Percentiles rank a stretch among this genome's conserved stretches.
These are phyloP conservation scores for Sodiomyces alkalinus DNA, from an alignment of 2,329 filamentous ascomycete species.

Conservation along the genomic window DNA sequence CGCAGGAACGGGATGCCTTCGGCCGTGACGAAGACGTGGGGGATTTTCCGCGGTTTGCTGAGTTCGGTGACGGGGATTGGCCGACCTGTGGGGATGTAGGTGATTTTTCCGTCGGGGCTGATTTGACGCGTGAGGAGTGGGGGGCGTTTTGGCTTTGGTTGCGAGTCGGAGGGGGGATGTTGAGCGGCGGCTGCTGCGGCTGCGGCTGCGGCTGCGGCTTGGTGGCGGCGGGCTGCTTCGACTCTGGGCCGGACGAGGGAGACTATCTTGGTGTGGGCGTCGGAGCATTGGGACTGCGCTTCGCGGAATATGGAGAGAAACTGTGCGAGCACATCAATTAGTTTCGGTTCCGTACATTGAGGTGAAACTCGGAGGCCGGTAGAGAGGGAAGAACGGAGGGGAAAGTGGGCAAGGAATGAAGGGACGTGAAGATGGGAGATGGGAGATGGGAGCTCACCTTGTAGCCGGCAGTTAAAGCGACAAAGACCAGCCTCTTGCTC, in stretches of 20 bases:
- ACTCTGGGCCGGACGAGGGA: conserved; percentile 24
- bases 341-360: too few relatives aligned
- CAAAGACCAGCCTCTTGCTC: conserved; percentile 43
- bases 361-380: too few relatives aligned
- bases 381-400: too few relatives aligned
- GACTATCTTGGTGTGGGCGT: conserved; percentile 25
- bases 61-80: conserved; percentile 35
- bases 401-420: not conserved
- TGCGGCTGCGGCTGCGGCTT: conserved; percentile 9
- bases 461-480: conserved; percentile 54
- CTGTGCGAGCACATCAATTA: conserved; percentile 10
- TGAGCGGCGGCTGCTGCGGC: conserved; percentile 6
- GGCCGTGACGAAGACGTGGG: conserved; percentile 36
- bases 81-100: conserved; percentile 30
- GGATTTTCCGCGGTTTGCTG: conserved; percentile 35
- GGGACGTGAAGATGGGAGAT: not conserved
- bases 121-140: conserved; percentile 20
- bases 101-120: conserved; percentile 19
- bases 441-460: conserved; percentile 24
- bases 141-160: conserved; percentile 11
- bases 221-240: conserved; percentile 5
- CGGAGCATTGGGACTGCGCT: conserved; percentile 19
- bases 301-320: conserved; percentile 25
- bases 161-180: conserved; percentile 6
- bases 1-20: conserved; percentile 49